Conservation (phyloP, 208 protist genomes). For the Histomonas meleagridis region DNA sequence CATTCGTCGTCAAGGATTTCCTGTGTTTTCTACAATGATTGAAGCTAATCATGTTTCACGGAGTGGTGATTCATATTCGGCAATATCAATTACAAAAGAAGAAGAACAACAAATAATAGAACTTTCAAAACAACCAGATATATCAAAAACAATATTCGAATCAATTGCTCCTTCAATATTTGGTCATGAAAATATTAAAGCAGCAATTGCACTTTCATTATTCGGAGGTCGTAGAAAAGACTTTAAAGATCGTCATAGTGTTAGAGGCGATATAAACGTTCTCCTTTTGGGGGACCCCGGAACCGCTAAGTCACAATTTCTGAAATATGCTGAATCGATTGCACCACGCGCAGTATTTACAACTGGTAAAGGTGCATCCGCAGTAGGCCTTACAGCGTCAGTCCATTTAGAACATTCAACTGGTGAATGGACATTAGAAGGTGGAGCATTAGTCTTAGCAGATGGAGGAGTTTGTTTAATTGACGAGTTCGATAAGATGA, state of each 20-base stretch:
- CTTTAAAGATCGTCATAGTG: neutral
- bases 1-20: slow-evolving; percentile 61
- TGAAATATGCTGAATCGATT: slow-evolving; percentile 96
- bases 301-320: slow-evolving; percentile 81
- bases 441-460: slow-evolving; percentile 94
- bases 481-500: slow-evolving; percentile 99
- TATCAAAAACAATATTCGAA: slow-evolving; percentile 36
- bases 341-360: slow-evolving; percentile 84
- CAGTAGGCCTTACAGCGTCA: slow-evolving; percentile 90
- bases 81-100: slow-evolving; percentile 70
- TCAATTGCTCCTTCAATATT: slow-evolving; percentile 96
- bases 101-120: slow-evolving; percentile 58
- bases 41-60: slow-evolving; percentile 81
- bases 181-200: slow-evolving; percentile 96
- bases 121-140: slow-evolving; percentile 63
- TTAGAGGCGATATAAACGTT: slow-evolving; percentile 97
- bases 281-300: slow-evolving; percentile 96
- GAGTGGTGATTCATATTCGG: neutral
- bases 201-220: slow-evolving; percentile 82
- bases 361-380: slow-evolving; percentile 86
- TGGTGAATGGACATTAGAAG: slow-evolving; percentile 96
- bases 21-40: slow-evolving; percentile 91
- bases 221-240: slow-evolving; percentile 71
- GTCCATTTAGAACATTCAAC: slow-evolving; percentile 88
- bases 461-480: slow-evolving; percentile 95